Evolutionary conservation across 73 alveolate genomes (phyloP), one percentile per base, ranked within the genome.

Genomic region (Tetrahymena malaccensis): DNA sequence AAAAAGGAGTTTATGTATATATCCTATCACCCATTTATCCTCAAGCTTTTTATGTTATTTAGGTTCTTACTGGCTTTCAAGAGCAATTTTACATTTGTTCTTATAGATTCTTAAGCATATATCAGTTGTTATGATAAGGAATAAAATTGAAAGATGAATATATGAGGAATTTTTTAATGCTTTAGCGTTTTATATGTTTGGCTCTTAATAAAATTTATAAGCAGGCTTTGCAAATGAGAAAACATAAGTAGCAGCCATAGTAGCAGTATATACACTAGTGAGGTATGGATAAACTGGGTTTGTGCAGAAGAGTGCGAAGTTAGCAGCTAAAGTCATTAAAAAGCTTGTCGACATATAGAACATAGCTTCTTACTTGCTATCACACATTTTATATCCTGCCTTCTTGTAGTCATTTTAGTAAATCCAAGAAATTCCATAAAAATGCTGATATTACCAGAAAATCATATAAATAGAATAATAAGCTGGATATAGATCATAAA

Each of bases 381-480:
- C 94, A 34, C 84, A 44, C 99, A 97, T 98, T 94, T 97, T 97
- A 85, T 96, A 98, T 38, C 99, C 99, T 8, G 98, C 99, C 55
- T 94, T 98, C 85, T 94, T 83, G 93, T 97, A 98, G 93, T 98
- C 99, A 33, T 95, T 94, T 85, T 96, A 94, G 94, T 98, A 95
- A 93, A 94, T 97, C 95, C 98, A 98, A 34, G 96, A 96, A 55
- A 98, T 98, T 12, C 99, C 99, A 96, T 97, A 98, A 85, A 98
- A 97, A 94, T 98, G 99, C 40, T 98, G 98, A 93, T 96, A 97
- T 95, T 98, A 97, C 99, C 99, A 98, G 38, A 98, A 85, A 95
- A 96, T 96, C 95, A 98, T 98, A 93, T 95, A 97, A 17, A 97
- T 85, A n/a, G 97, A 93, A 43, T 97, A 84, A 16, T 96, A 93